phyloP scores from a whole-genome alignment of 2,329 filamentous ascomycete species.

The Gremmenia infestans region DNA sequence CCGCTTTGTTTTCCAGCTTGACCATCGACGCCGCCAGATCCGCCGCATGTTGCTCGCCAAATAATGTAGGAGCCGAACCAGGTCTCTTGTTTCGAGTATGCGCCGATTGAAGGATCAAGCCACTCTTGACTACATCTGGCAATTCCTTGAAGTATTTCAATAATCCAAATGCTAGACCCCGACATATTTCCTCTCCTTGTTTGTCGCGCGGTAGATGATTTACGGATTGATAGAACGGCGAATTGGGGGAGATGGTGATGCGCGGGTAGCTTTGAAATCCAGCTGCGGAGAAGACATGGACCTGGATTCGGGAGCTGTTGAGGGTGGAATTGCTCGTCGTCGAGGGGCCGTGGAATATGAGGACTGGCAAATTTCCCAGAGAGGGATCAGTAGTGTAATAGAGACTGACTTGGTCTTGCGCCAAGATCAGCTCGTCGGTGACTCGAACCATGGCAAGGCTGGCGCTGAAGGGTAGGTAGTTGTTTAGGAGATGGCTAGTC shows the following conservation, averaged over 20 bases:
- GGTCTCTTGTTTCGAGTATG: constrained; percentile 47
- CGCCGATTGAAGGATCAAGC: constrained; percentile 51
- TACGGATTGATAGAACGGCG: constrained; percentile 85
- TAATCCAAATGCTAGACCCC: constrained; percentile 85
- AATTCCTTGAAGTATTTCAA: constrained; percentile 93
- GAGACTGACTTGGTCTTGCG: constrained; percentile 75
- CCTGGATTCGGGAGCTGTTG: constrained; percentile 89
- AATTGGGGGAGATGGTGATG: constrained; percentile 88
- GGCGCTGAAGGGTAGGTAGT: background rate
- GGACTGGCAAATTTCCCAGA: constrained; percentile 72
- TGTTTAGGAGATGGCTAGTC: constrained; percentile 13
- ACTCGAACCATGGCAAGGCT: constrained; percentile 72
- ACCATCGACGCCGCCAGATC: constrained; percentile 83
- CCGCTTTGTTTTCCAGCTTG: constrained; percentile 69
- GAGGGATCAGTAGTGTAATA: constrained; percentile 86
- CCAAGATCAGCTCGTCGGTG: constrained; percentile 70
- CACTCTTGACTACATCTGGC: constrained; percentile 67
- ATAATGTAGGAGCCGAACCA: constrained; percentile 59
- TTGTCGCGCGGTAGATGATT: constrained; percentile 86
- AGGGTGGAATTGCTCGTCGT: constrained; percentile 81
- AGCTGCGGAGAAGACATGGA: constrained; percentile 85
- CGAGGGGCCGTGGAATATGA: constrained; percentile 89
- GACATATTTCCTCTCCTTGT: constrained; percentile 90
- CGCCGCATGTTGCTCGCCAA: constrained; percentile 88
- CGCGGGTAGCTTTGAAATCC: constrained; percentile 87